Evolutionary conservation across 2,329 filamentous ascomycete genomes (phyloP).

Genomic region (Verticillium dahliae): DNA sequence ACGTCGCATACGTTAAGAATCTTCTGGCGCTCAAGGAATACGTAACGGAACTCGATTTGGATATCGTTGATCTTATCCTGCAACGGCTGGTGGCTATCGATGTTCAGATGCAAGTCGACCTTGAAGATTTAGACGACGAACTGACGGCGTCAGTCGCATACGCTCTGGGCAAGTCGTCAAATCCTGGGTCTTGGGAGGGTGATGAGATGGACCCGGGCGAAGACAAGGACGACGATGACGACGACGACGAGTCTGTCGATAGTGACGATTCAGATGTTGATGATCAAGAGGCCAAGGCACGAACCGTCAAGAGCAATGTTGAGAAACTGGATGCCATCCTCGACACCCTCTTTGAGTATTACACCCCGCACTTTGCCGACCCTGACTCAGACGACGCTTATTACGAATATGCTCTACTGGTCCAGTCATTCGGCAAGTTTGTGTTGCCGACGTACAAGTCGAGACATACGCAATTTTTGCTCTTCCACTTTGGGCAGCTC

Average conservation of each 20-base stretch:
- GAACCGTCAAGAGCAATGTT: conserved; percentile 72
- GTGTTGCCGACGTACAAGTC: conserved; percentile 89
- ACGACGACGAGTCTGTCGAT: conserved; percentile 64
- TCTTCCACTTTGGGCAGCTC: conserved; percentile 90
- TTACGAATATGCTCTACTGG: conserved; percentile 68
- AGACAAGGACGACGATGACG: conserved; percentile 56
- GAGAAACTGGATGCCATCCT: conserved; percentile 88
- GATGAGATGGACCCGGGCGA: conserved; percentile 44
- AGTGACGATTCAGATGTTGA: conserved; percentile 64
- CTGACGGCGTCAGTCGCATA: conserved; percentile 66
- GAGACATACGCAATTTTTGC: conserved; percentile 87
- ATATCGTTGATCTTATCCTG: conserved; percentile 77
- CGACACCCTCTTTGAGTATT: conserved; percentile 80
- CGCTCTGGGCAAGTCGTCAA: conserved; percentile 34
- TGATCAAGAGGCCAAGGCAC: conserved; percentile 56
- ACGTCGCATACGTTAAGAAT: conserved; percentile 84
- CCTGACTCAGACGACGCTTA: conserved; percentile 64
- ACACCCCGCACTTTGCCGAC: conserved; percentile 64
- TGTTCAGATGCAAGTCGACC: conserved; percentile 86
- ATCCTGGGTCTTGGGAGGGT: conserved; percentile 35
- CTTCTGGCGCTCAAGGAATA: conserved; percentile 72
- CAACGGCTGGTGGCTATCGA: conserved; percentile 89
- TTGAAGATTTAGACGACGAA: conserved; percentile 90
- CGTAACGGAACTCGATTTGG: conserved; percentile 67
- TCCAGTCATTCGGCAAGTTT: conserved; percentile 79